These are phyloP conservation scores for Irpex sp. DNA, from an alignment of 1,284 basidiomycete species.

Conservation along the genomic window DNA sequence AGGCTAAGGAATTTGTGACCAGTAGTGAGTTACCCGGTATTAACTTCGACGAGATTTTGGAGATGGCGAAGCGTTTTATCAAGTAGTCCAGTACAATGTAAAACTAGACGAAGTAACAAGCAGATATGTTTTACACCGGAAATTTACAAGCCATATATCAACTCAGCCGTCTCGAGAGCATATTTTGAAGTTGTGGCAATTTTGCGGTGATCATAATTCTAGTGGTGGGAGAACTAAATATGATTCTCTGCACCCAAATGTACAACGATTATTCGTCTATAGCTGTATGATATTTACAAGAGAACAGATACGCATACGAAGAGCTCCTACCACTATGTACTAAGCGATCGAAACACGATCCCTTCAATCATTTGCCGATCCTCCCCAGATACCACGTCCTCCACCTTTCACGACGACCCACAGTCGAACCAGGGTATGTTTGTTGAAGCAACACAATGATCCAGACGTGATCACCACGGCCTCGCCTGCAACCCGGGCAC, in stretches of 20 bases:
- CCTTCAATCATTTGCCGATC: too few relatives aligned
- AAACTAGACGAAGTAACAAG: background rate
- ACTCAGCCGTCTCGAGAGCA: too few relatives aligned
- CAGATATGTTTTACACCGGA: background rate
- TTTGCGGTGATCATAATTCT: too few relatives aligned
- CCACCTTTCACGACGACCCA: background rate
- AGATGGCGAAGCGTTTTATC: background rate
- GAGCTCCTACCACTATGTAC: too few relatives aligned
- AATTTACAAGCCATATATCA: too few relatives aligned
- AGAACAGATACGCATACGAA: too few relatives aligned
- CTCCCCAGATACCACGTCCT: background rate
- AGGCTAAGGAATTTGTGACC: constrained; percentile 31
- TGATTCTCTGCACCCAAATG: too few relatives aligned
- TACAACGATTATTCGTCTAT: too few relatives aligned
- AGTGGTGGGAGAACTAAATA: too few relatives aligned
- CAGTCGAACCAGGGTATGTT: background rate
- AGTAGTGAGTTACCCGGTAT: background rate
- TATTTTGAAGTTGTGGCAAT: too few relatives aligned
- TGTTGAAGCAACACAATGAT: background rate
- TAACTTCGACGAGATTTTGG: background rate
- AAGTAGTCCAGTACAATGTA: background rate
- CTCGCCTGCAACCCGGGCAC: background rate
- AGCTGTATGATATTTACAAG: too few relatives aligned
- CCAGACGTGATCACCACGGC: background rate
- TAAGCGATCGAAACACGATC: too few relatives aligned